Base-by-base conservation (phyloP, 345 rosid species). In the Microthlaspi erraticum region DNA sequence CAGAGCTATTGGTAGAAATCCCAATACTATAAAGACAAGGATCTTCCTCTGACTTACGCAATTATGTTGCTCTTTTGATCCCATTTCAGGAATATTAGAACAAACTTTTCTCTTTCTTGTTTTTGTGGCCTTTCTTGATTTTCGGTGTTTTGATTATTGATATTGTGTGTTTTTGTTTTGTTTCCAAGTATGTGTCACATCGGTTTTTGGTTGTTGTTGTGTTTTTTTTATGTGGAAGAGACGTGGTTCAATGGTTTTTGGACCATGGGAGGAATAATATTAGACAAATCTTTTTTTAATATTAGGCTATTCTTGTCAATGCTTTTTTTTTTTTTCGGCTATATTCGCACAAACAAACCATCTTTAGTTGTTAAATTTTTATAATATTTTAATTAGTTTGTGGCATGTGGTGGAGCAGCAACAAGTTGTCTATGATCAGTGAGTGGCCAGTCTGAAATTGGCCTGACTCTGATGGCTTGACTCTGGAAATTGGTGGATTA, bases 181-280 rank as follows among this genome's bases (percentile, higher is more conserved):
- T 58, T 58, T 66, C 8, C 49, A 42, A 66, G 46, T 9, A 39
- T 39, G 39, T 66, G 62, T 52, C 57, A 53, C 73, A 60, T 60
- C 41, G 62, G 32, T 37, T 67, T 73, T 48, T 66, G 64, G 73
- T 60, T 14, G 51, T 55, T 68, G 41, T 68, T 68, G 44, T 61
- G 60, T 53, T 48, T 70, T 63, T 29, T 62, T 70, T 63, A 29
- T 62, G 74, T 55, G 75, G 61, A 55, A 56, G 60, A 75, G 75
- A 55, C 46, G 39, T 20, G 68, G 72, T 74, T 66, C 62, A 74
- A 51, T 74, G 78, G 72, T 59, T 66, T 66, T 66, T 59, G 68
- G 78, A 42, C 78, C 72, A 59, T 50, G 23, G 55, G 18, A 11
- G 32, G 19, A 48, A 41, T 55, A 44, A 44, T 32, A 26, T 36